Evolutionary conservation across 495 filamentous ascomycete species (phyloP).

Genomic region (Diplogelasinospora grovesii): DNA sequence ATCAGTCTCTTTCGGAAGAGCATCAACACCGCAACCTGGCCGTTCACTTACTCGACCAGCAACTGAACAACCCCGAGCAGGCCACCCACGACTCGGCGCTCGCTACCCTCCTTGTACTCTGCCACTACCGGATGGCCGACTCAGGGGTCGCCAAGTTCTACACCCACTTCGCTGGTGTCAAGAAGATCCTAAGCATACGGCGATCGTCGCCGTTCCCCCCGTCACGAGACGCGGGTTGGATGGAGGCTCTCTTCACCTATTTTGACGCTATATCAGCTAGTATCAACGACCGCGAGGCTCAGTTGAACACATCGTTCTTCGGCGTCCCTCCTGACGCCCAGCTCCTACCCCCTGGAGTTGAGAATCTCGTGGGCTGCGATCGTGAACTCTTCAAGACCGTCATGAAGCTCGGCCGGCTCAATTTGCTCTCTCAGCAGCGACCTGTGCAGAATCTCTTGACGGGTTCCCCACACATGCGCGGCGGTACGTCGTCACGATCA

Average conservation of each 20-base stretch:
- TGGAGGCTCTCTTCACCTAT: slow-evolving; percentile 94
- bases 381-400: slow-evolving; percentile 71
- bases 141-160: slow-evolving; percentile 87
- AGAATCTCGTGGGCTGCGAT: slow-evolving; percentile 87
- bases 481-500: slow-evolving; percentile 10
- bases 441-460: slow-evolving; percentile 37
- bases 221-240: slow-evolving; percentile 68
- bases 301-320: slow-evolving; percentile 62
- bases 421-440: slow-evolving; percentile 77
- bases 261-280: slow-evolving; percentile 91
- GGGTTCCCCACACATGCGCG: slow-evolving; percentile 21
- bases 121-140: slow-evolving; percentile 90
- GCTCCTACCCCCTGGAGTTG: slow-evolving; percentile 47
- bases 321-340: slow-evolving; percentile 64
- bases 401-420: slow-evolving; percentile 72
- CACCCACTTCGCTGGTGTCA: slow-evolving; percentile 89
- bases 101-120: slow-evolving; percentile 80
- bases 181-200: slow-evolving; percentile 80
- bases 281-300: slow-evolving; percentile 87
- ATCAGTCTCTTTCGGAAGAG: slow-evolving; percentile 61
- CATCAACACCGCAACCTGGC: slow-evolving; percentile 73
- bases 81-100: slow-evolving; percentile 81
- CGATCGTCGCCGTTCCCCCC: slow-evolving; percentile 59
- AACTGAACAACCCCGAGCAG: slow-evolving; percentile 66
- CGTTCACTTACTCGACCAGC: slow-evolving; percentile 73